phyloP scores from a whole-genome alignment of 805 yeast genomes.

The Helenozyma rhizophorensis region DNA sequence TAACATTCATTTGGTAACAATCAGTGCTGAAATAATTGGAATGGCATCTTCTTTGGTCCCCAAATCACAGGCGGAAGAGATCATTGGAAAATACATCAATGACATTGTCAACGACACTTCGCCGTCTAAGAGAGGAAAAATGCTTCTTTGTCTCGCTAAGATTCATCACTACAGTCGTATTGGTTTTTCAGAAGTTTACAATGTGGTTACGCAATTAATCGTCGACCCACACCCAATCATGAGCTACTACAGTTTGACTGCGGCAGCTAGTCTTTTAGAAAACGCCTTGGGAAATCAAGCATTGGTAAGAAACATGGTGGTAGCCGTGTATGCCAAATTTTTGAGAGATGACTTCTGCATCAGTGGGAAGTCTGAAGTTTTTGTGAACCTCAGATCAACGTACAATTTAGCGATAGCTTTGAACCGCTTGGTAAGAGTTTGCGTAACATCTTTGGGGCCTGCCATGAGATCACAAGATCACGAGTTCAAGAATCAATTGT shows the following conservation, averaged over 20 bases:
- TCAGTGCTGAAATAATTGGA: slow-evolving; percentile 59
- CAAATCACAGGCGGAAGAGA: slow-evolving; percentile 21
- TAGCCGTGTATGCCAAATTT: slow-evolving; percentile 25
- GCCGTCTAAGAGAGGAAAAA: slow-evolving; percentile 54
- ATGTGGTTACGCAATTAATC: slow-evolving; percentile 55
- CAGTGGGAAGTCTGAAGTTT: slow-evolving; percentile 28
- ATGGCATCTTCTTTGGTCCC: slow-evolving; percentile 29
- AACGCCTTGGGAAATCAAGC: slow-evolving; percentile 46
- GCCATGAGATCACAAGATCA: slow-evolving; percentile 21
- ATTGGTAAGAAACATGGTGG: slow-evolving; percentile 39
- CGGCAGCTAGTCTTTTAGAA: slow-evolving; percentile 53
- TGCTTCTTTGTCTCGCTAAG: slow-evolving; percentile 26
- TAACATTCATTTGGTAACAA: slow-evolving; percentile 37
- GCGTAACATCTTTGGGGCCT: slow-evolving; percentile 38
- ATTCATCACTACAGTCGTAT: slow-evolving; percentile 24
- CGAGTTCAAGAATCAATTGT: slow-evolving; percentile 19
- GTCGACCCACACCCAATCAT: slow-evolving; percentile 84
- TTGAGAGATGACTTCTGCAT: slow-evolving; percentile 33
- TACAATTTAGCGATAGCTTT: slow-evolving; percentile 22
- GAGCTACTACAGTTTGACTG: slow-evolving; percentile 65
- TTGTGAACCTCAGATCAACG: slow-evolving; percentile 35
- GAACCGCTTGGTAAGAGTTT: slow-evolving; percentile 24
- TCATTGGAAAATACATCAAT: slow-evolving; percentile 39
- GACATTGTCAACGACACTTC: slow-evolving; percentile 60
- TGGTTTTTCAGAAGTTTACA: slow-evolving; percentile 42